phyloP scores from a whole-genome alignment of 176 grass and related monocot genomes.

The Triticum urartu region DNA sequence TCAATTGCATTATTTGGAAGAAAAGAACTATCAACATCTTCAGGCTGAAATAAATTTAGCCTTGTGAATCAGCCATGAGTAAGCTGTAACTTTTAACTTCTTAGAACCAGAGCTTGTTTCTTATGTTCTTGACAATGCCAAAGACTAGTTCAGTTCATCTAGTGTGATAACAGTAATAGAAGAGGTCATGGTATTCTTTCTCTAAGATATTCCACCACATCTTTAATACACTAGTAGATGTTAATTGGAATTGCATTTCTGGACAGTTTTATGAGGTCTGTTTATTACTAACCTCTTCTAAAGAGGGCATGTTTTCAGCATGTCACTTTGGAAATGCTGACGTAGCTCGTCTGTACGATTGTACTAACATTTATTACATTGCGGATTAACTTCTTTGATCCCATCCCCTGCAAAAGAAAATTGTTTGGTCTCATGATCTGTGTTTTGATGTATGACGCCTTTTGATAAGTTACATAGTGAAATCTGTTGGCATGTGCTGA shows the following conservation, averaged over 20 bases:
- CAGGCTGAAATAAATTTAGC: not conserved
- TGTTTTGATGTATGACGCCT: not conserved
- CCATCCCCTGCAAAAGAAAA: too few species aligned
- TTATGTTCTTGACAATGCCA: not conserved
- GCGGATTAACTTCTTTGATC: too few species aligned
- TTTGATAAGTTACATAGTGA: not conserved
- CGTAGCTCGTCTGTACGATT: not conserved
- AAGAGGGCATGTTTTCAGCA: not conserved
- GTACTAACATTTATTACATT: not conserved
- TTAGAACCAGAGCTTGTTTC: not conserved
- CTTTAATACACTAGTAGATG: not conserved
- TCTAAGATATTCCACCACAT: not conserved
- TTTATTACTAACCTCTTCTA: not conserved
- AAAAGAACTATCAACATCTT: not conserved
- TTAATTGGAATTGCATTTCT: not conserved
- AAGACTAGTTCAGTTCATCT: not conserved
- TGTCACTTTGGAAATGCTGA: too few species aligned
- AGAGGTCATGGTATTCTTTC: not conserved
- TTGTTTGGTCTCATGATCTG: not conserved
- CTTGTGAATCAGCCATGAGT: not conserved
- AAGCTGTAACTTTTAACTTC: not conserved
- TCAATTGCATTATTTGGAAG: not conserved
- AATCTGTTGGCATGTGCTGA: not conserved
- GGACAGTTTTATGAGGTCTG: not conserved
- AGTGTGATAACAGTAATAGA: not conserved